Conservation (phyloP, 495 filamentous ascomycete species). For the Chaetomium fimeti region DNA sequence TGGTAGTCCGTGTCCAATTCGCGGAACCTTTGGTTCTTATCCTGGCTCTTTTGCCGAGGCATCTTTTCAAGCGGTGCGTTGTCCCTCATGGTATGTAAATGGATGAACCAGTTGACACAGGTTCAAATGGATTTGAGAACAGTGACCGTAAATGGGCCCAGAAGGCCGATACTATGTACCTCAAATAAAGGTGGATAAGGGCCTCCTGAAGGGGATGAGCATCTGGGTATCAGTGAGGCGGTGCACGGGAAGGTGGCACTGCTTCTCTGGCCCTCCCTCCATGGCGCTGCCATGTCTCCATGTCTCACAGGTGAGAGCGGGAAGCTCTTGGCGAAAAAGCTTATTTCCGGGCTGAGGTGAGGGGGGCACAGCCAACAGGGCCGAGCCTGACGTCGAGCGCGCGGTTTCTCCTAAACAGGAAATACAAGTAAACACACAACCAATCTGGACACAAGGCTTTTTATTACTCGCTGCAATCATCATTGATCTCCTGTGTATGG, state of each 20-base stretch:
- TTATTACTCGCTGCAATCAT: too few species aligned
- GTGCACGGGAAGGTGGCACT: not conserved
- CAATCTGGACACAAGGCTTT: too few species aligned
- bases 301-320: not conserved
- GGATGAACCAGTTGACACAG: not conserved
- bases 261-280: not conserved
- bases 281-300: not conserved
- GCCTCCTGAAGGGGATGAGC: too few species aligned
- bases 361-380: not conserved
- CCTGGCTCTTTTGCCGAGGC: not conserved
- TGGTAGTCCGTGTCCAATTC: slow-evolving; percentile 26
- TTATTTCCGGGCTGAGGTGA: not conserved
- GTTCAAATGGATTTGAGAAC: too few species aligned
- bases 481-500: too few species aligned
- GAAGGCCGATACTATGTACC: too few species aligned
- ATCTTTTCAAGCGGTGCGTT: slow-evolving; percentile 10
- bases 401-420: too few species aligned
- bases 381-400: not conserved
- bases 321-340: slow-evolving; percentile 16
- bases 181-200: too few species aligned
- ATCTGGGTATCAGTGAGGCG: not conserved
- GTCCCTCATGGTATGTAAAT: not conserved
- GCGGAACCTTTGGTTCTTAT: not conserved
- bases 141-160: too few species aligned
- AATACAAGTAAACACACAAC: too few species aligned